Evolutionary conservation across 208 protist genomes (phyloP).

Genomic region (Crithidia sp.): DNA sequence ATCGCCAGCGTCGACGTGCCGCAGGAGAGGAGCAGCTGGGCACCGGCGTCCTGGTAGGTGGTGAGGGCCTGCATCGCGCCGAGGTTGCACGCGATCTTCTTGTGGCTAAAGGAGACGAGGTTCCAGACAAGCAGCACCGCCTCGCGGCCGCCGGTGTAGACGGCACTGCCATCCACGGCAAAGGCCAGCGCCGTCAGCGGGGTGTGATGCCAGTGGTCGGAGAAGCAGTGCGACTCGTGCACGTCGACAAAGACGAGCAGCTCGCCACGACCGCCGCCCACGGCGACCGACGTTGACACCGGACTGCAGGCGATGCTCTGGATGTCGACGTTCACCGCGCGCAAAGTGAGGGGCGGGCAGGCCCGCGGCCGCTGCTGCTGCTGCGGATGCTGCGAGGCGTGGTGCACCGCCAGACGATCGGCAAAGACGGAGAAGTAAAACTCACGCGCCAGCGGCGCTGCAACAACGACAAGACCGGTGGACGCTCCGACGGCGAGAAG

Average conservation of each 20-base stretch:
- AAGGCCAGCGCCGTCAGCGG: slow-evolving; percentile 75
- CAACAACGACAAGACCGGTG: slow-evolving; percentile 74
- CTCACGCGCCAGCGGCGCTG: slow-evolving; percentile 50
- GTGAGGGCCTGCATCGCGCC: slow-evolving; percentile 45
- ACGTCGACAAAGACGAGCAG: slow-evolving; percentile 70
- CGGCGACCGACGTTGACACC: slow-evolving; percentile 41
- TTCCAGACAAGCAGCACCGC: slow-evolving; percentile 77
- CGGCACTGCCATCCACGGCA: slow-evolving; percentile 72
- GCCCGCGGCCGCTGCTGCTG: background rate
- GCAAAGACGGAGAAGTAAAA: slow-evolving; percentile 51
- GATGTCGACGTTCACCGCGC: slow-evolving; percentile 47
- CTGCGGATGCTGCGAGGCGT: slow-evolving; percentile 11
- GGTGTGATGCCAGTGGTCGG: slow-evolving; percentile 92
- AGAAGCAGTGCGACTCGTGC: slow-evolving; percentile 67
- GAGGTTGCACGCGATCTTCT: slow-evolving; percentile 32
- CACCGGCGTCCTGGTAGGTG: slow-evolving; percentile 32
- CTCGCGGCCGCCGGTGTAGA: slow-evolving; percentile 77
- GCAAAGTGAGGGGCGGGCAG: slow-evolving; percentile 19
- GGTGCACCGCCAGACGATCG: slow-evolving; percentile 3
- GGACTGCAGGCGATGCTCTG: slow-evolving; percentile 74
- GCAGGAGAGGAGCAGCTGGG: slow-evolving; percentile 72
- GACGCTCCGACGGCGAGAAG: slow-evolving; percentile 49
- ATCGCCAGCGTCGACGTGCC: slow-evolving; percentile 68
- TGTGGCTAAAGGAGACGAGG: slow-evolving; percentile 56
- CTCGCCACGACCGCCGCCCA: slow-evolving; percentile 81